phyloP scores from a whole-genome alignment of 2,329 filamentous ascomycete species.

The Monosporascus sp. region DNA sequence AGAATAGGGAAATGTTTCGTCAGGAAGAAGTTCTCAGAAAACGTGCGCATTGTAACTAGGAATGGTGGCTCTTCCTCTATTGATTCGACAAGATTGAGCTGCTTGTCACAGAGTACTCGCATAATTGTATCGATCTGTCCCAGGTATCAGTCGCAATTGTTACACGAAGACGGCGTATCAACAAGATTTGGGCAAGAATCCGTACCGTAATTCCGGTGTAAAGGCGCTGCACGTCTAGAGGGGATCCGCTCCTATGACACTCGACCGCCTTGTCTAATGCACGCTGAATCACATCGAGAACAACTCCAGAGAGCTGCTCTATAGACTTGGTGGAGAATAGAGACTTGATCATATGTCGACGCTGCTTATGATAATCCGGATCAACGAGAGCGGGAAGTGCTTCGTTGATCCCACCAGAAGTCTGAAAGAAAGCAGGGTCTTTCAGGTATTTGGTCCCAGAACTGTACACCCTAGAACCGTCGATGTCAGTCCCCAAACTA shows the following conservation, averaged over 20 bases:
- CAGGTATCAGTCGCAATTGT: too few relatives aligned
- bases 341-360: slow-evolving; percentile 2
- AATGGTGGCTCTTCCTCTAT: slow-evolving; percentile 2
- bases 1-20: slow-evolving; percentile 3
- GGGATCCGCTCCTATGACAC: not conserved
- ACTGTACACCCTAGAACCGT: slow-evolving; percentile 1
- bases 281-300: not conserved
- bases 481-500: too few relatives aligned
- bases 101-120: slow-evolving; percentile 1
- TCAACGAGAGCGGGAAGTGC: slow-evolving; percentile 2
- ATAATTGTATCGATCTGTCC: slow-evolving; percentile 2
- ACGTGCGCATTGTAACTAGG: slow-evolving; percentile 1
- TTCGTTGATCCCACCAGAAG: slow-evolving; percentile 4
- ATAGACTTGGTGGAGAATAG: slow-evolving; percentile 1
- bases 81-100: slow-evolving; percentile 1
- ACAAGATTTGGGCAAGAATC: too few relatives aligned
- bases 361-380: slow-evolving; percentile 1
- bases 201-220: slow-evolving; percentile 1
- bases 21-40: slow-evolving; percentile 4
- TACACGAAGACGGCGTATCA: too few relatives aligned
- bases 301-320: slow-evolving; percentile 1
- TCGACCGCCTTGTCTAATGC: not conserved
- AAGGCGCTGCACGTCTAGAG: slow-evolving; percentile 1
- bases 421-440: slow-evolving; percentile 6
- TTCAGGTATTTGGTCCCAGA: slow-evolving; percentile 4